Evolutionary conservation across 345 rosid species (phyloP).

Genomic region (Lepidium sativum): DNA sequence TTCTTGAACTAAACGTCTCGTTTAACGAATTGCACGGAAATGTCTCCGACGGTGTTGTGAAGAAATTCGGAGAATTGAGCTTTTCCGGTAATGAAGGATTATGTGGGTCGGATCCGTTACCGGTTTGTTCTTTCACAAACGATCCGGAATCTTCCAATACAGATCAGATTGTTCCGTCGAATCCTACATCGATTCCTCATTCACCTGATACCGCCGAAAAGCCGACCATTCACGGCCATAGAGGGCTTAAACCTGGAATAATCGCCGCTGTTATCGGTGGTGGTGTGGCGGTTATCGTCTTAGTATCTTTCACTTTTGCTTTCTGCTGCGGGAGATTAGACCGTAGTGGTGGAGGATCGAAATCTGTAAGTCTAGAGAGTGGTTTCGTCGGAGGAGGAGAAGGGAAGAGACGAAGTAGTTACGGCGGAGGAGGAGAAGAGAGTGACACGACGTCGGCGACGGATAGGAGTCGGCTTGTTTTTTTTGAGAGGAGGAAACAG

Average conservation of each 20-base stretch:
- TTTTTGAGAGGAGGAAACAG: constrained; percentile 64
- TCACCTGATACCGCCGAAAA: constrained; percentile 22
- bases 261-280: constrained; percentile 65
- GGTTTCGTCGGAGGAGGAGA: constrained; percentile 56
- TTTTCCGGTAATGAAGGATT: constrained; percentile 76
- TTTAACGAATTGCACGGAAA: constrained; percentile 69
- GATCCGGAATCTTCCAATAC: constrained; percentile 33
- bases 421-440: constrained; percentile 40
- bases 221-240: not conserved
- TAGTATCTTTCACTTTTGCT: constrained; percentile 54
- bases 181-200: constrained; percentile 65
- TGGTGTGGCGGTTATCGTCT: constrained; percentile 46
- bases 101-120: constrained; percentile 69
- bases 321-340: constrained; percentile 55
- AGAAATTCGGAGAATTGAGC: constrained; percentile 51
- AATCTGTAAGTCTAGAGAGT: constrained; percentile 33
- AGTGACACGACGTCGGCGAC: constrained; percentile 74
- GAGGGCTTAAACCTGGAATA: constrained; percentile 49
- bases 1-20: constrained; percentile 56
- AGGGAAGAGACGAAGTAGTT: constrained; percentile 34
- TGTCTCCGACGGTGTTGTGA: constrained; percentile 44
- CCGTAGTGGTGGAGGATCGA: constrained; percentile 28
- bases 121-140: constrained; percentile 45
- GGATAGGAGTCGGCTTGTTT: constrained; percentile 67
- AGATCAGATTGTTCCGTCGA: constrained; percentile 58